These are phyloP conservation scores for Fragaria iinumae DNA, from an alignment of 306 rosid species.

Conservation along the genomic window DNA sequence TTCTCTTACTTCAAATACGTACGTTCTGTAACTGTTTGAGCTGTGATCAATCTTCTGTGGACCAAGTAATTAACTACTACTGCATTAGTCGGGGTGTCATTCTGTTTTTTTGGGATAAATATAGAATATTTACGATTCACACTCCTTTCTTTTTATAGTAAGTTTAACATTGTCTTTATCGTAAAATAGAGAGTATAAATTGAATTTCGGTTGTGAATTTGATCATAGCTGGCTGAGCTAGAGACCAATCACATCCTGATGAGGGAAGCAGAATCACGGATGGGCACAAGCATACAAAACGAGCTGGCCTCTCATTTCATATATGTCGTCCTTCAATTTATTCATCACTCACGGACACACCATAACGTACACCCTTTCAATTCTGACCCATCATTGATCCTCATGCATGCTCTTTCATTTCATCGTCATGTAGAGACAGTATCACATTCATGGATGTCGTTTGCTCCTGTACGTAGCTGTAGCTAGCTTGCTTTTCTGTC, in stretches of 20 bases:
- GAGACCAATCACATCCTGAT: neutral
- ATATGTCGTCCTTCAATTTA: constrained; percentile 7
- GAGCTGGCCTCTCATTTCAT: constrained; percentile 3
- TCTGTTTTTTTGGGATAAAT: neutral
- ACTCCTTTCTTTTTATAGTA: no score
- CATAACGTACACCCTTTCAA: neutral
- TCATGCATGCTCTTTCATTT: neutral
- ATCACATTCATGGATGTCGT: neutral
- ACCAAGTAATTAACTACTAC: neutral
- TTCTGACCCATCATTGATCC: neutral
- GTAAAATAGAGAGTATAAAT: no score
- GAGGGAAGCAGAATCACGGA: constrained; percentile 12
- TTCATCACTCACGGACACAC: constrained; percentile 1
- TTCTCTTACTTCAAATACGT: neutral
- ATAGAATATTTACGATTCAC: neutral
- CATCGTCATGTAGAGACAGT: neutral
- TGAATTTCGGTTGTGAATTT: neutral
- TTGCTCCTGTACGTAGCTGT: neutral
- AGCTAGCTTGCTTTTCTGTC: constrained; percentile 12
- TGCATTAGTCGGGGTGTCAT: neutral
- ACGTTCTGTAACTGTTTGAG: neutral
- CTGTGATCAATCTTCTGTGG: neutral
- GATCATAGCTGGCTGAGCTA: neutral
- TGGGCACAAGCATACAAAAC: constrained; percentile 9
- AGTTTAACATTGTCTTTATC: no score